Evolutionary conservation across 1,139 yeast species (phyloP).

Genomic region (Lodderomyces orthopsilosis): DNA sequence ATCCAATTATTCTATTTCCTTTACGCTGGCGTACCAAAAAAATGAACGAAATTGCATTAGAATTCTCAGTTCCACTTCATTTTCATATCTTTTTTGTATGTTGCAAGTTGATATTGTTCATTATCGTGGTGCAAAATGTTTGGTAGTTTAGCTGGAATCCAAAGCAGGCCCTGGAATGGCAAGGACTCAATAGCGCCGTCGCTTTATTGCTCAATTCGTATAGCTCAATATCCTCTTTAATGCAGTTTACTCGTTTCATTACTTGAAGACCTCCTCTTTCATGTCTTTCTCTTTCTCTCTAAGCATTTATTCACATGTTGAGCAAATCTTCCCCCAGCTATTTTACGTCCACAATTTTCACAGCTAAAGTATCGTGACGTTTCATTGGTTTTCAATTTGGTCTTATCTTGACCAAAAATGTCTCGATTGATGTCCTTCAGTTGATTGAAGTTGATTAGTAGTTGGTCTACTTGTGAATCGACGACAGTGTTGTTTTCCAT

Average conservation of each 20-base stretch:
- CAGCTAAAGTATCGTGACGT: constrained; percentile 65
- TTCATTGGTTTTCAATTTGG: constrained; percentile 38
- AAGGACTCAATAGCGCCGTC: background rate
- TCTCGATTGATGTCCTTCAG: constrained; percentile 23
- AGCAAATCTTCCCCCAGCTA: constrained; percentile 90
- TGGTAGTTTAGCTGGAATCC: background rate
- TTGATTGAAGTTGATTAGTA: constrained; percentile 8
- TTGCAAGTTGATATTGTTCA: background rate
- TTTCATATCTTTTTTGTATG: background rate
- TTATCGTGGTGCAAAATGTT: background rate
- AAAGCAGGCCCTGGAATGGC: background rate
- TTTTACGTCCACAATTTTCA: constrained; percentile 76
- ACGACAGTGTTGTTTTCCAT: constrained; percentile 20
- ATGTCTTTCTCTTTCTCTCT: constrained; percentile 34
- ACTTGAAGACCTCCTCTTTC: no score
- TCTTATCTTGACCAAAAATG: constrained; percentile 42
- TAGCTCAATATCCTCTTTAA: no score
- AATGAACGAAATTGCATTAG: background rate
- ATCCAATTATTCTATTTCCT: no score
- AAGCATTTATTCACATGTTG: constrained; percentile 88
- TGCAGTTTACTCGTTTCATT: no score
- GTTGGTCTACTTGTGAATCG: constrained; percentile 6
- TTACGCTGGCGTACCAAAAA: background rate
- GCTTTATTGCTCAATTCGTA: no score
- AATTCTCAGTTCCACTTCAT: background rate